A percentile compares a stretch with the other conserved stretches of the same genome.
phyloP scores from a whole-genome alignment of 192 early-diverging fungal species.

The Phycomyces nitens region DNA sequence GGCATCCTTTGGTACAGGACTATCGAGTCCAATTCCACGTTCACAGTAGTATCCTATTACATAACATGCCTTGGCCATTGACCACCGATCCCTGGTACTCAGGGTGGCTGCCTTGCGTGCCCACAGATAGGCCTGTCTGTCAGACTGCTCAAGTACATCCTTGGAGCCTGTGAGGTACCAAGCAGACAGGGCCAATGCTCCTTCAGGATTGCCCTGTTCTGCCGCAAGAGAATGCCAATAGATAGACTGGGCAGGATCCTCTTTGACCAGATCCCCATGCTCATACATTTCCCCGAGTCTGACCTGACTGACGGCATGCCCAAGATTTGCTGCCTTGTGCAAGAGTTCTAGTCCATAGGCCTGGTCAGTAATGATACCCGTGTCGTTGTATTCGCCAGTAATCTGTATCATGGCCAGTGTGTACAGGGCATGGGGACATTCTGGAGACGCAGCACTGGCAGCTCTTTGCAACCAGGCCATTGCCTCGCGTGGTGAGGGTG shows the following conservation, averaged over 20 bases:
- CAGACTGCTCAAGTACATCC: constrained; percentile 79
- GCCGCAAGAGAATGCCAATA: constrained; percentile 95
- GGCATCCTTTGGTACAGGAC: constrained; percentile 70
- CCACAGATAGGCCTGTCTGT: constrained; percentile 95
- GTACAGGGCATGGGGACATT: constrained; percentile 88
- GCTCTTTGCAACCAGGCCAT: constrained; percentile 94
- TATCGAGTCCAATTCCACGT: constrained; percentile 74
- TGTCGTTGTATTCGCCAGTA: constrained; percentile 64
- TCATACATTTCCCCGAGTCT: constrained; percentile 90
- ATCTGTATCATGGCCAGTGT: constrained; percentile 81
- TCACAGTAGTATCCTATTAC: constrained; percentile 92
- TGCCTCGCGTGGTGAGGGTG: constrained; percentile 80
- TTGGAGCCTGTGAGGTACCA: constrained; percentile 93
- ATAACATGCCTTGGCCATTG: constrained; percentile 81
- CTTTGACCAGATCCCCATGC: constrained; percentile 78
- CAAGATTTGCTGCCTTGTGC: constrained; percentile 83
- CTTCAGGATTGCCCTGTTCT: constrained; percentile 84
- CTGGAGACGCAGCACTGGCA: constrained; percentile 74
- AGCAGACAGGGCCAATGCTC: constrained; percentile 88
- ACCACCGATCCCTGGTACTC: constrained; percentile 52
- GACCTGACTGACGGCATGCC: constrained; percentile 88
- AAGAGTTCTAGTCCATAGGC: constrained; percentile 84
- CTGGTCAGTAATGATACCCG: constrained; percentile 69
- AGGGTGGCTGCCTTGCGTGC: constrained; percentile 91
- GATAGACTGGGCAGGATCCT: constrained; percentile 85